These are phyloP conservation scores for Brassica incana DNA, from an alignment of 345 rosid species.

Conservation along the genomic window DNA sequence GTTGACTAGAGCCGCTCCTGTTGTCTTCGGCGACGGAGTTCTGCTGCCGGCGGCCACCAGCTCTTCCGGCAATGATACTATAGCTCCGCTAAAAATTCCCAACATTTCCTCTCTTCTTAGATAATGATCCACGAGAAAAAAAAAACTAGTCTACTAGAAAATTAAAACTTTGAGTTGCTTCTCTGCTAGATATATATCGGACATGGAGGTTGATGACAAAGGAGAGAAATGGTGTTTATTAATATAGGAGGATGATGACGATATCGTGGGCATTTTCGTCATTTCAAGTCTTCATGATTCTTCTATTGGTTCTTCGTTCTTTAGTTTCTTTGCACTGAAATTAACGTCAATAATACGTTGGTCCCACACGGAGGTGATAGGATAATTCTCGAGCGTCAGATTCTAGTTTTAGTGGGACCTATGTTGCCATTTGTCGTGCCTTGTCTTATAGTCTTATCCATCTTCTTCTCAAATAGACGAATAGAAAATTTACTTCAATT, in stretches of 20 bases:
- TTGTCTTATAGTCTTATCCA: too few relatives aligned
- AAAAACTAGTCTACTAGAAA: neutral
- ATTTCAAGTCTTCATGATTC: neutral
- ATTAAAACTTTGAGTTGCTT: neutral
- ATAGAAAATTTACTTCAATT: neutral
- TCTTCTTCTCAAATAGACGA: neutral
- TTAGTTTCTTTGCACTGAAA: constrained; percentile 21
- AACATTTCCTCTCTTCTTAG: constrained; percentile 50
- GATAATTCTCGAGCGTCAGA: constrained; percentile 34
- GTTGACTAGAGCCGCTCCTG: constrained; percentile 59
- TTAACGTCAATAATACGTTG: neutral
- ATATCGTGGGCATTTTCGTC: neutral
- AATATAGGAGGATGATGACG: constrained; percentile 13
- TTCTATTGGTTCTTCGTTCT: neutral
- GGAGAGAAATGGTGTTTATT: neutral
- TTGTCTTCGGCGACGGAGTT: constrained; percentile 87
- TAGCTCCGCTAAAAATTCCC: constrained; percentile 81
- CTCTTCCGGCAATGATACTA: constrained; percentile 90
- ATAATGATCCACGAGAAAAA: neutral
- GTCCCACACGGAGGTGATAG: constrained; percentile 5
- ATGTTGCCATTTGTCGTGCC: neutral
- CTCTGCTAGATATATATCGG: neutral
- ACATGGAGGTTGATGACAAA: constrained; percentile 8
- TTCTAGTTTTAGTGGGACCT: constrained; percentile 14
- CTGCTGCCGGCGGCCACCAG: constrained; percentile 93